Base-by-base conservation (phyloP, 2,329 filamentous ascomycete genomes). In the Botryotinia globosa region DNA sequence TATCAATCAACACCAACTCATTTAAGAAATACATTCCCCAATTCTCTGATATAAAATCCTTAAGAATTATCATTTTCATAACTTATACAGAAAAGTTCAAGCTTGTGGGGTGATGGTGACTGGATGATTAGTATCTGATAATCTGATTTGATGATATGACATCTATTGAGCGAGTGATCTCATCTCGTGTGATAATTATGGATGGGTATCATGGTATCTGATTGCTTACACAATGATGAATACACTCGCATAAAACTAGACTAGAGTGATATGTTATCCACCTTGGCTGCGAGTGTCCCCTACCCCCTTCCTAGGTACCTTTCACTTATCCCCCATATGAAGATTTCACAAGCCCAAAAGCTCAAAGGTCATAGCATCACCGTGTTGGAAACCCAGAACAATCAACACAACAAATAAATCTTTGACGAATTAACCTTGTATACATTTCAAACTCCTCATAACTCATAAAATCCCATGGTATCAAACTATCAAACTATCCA, bases 1-100 rank as follows among this genome's bases (percentile, higher is more conserved):
- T 37, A 39, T 39, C 37, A 10, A 39, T 12, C 37, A 39, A 39
- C 37, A 39, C 10, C 37, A 39, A 10, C 37, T 12, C 9, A 39
- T 39, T 39, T 10, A 39, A 10, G 10, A 39, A 39, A 10, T 10
- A 39, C 9, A 1, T 39, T 39, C 37, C 37, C 37, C 37, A 39
- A 12, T 39, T 39, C 37, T 39, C 37, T 39, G 10, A 0, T 39
- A 39, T 39, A 12, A 10, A 10, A 39, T 39, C 37, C 37, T 39
- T 3, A 1, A 12, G 2, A 39, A 2, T 39, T 1, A 12, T 39
- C 10, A 39, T 10, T 3, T 2, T 39, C 37, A 39, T 10, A 10
- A 20, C 10, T 4, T 22, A 10, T 4, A 10, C 4, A 1, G 48
- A n/a, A 51, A 0, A 14, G 6, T n/a, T 6, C 4, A 3, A n/a